These are phyloP conservation scores for Arthrobotrys musiformis DNA, from an alignment of 2,329 filamentous ascomycete genomes.

Conservation along the genomic window DNA sequence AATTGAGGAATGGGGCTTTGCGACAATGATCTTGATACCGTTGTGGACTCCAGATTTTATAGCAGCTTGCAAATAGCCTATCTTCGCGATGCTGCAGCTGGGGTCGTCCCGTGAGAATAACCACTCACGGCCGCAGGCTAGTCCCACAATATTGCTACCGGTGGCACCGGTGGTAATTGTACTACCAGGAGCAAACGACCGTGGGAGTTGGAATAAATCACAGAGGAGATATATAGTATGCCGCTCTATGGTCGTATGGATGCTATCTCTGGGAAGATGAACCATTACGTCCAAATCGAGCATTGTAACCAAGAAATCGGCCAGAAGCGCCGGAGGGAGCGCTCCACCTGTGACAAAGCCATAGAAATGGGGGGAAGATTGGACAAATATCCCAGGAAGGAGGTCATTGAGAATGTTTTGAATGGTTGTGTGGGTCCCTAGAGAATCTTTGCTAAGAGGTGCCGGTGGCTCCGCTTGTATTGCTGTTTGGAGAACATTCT, in stretches of 20 bases:
- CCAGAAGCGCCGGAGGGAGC: constrained; percentile 81
- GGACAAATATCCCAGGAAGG: constrained; percentile 40
- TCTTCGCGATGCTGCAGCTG: constrained; percentile 69
- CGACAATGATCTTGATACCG: constrained; percentile 80
- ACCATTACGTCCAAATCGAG: constrained; percentile 87
- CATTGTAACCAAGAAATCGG: constrained; percentile 83
- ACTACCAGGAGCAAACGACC: constrained; percentile 69
- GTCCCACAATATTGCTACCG: constrained; percentile 72
- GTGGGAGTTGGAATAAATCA: constrained; percentile 73
- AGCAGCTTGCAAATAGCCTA: constrained; percentile 77
- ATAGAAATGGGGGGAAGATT: constrained; percentile 51
- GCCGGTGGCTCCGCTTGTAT: constrained; percentile 23
- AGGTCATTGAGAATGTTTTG: constrained; percentile 42
- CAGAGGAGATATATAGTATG: constrained; percentile 76
- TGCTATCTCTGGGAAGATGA: constrained; percentile 79
- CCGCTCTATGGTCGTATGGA: constrained; percentile 81
- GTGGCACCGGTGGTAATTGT: constrained; percentile 74
- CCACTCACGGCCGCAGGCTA: constrained; percentile 77
- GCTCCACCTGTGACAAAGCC: constrained; percentile 69
- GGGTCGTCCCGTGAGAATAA: constrained; percentile 65
- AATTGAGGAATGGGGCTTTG: constrained; percentile 83
- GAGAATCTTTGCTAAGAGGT: neutral
- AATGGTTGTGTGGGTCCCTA: constrained; percentile 33
- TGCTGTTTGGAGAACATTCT: constrained; percentile 11
- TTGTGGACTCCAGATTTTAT: constrained; percentile 70